phyloP scores from a whole-genome alignment of 2,329 filamentous ascomycete genomes.

The Hymenoscyphus repandus region DNA sequence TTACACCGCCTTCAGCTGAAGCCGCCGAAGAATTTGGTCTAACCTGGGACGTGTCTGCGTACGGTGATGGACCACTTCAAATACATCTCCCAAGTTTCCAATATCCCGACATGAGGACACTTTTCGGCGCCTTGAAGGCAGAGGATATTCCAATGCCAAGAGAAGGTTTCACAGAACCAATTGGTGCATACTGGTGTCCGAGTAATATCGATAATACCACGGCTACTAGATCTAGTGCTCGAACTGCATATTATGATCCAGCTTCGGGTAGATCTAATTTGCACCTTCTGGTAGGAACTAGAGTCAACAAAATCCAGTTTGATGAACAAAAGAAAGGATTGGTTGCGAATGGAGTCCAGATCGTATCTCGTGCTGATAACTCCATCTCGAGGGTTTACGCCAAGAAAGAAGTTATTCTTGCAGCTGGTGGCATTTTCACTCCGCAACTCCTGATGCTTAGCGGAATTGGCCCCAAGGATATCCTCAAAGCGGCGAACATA shows the following conservation, averaged over 20 bases:
- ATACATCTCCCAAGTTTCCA: constrained; percentile 4
- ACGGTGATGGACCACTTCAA: constrained; percentile 5
- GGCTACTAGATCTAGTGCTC: constrained; percentile 6
- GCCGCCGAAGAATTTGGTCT: neutral
- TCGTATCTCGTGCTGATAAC: constrained; percentile 1
- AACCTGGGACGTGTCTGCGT: constrained; percentile 5
- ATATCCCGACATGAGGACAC: constrained; percentile 2
- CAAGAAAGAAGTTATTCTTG: constrained; percentile 4
- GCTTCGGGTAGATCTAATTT: constrained; percentile 7
- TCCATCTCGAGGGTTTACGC: constrained; percentile 4
- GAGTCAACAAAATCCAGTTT: constrained; percentile 8
- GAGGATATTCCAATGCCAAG: constrained; percentile 5
- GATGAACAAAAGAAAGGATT: neutral
- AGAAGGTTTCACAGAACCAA: constrained; percentile 5
- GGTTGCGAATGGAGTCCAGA: constrained; percentile 4
- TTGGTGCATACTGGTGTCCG: constrained; percentile 4
- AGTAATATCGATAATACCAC: constrained; percentile 9
- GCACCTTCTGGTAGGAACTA: constrained; percentile 7
- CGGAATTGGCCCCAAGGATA: constrained; percentile 4
- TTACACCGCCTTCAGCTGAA: constrained; percentile 4
- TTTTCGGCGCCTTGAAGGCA: constrained; percentile 1
- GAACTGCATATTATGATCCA: constrained; percentile 7
- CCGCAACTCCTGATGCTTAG: constrained; percentile 7
- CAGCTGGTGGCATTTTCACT: constrained; percentile 4
- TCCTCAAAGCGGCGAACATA: constrained; percentile 3